A percentile compares a stretch with the other conserved stretches of the same genome.
Evolutionary conservation across 2,329 filamentous ascomycete species (phyloP).

Genomic region (Sporothrix phasma): DNA sequence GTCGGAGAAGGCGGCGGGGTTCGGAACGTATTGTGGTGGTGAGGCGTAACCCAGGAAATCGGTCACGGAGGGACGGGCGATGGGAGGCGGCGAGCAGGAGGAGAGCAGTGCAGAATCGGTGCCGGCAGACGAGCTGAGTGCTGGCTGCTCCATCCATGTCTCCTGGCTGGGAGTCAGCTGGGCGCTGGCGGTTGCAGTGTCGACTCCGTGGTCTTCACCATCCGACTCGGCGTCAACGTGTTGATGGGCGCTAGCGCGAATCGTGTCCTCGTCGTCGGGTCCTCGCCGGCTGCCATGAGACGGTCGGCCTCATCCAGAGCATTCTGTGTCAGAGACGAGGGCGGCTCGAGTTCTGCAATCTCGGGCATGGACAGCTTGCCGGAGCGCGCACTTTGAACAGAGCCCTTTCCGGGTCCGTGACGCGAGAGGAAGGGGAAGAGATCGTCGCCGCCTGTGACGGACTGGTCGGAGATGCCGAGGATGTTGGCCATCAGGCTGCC

Average conservation of each 20-base stretch:
- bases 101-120: constrained; percentile 9
- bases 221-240: constrained; percentile 25
- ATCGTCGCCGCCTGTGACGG: constrained; percentile 29
- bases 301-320: constrained; percentile 47
- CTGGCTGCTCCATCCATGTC: constrained; percentile 16
- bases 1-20: background rate
- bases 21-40: background rate
- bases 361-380: constrained; percentile 43
- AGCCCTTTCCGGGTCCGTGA: constrained; percentile 46
- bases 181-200: constrained; percentile 14
- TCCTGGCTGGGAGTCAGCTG: constrained; percentile 13
- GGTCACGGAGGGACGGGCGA: background rate
- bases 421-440: constrained; percentile 34
- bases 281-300: constrained; percentile 25
- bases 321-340: constrained; percentile 39
- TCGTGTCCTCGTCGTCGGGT: constrained; percentile 30
- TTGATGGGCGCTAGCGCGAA: constrained; percentile 28
- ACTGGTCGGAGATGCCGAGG: constrained; percentile 2
- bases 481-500: background rate
- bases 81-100: constrained; percentile 1
- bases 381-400: constrained; percentile 40
- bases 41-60: constrained; percentile 6
- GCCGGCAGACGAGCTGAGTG: constrained; percentile 13
- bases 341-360: constrained; percentile 46
- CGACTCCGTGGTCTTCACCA: background rate